Evolutionary conservation across 1,284 basidiomycete genomes (phyloP).

Genomic region (Ganoderma lucidum): DNA sequence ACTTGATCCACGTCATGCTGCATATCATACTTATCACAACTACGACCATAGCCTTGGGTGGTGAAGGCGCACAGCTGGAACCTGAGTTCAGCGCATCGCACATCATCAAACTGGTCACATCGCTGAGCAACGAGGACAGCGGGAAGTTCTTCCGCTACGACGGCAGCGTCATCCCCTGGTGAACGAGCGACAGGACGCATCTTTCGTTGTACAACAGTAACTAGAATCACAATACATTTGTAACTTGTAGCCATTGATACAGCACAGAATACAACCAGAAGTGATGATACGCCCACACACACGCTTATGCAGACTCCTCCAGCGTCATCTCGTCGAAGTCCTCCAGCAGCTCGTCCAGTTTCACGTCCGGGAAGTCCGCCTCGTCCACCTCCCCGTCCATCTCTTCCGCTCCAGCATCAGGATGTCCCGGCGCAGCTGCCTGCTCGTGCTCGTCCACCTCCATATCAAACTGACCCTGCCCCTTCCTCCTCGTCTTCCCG

Average conservation of each 20-base stretch:
- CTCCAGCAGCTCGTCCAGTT: conserved; percentile 90
- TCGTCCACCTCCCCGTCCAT: conserved; percentile 71
- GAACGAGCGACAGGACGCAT: not conserved
- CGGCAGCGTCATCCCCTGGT: conserved; percentile 37
- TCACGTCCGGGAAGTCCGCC: conserved; percentile 89
- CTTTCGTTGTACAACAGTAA: not conserved
- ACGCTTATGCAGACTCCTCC: conserved; percentile 41
- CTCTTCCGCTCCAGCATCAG: conserved; percentile 28
- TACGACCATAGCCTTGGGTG: conserved; percentile 41
- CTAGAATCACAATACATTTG: conserved; percentile 7
- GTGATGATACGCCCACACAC: conserved; percentile 11
- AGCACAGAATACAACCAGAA: not conserved
- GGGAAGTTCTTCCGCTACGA: conserved; percentile 44
- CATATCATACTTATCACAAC: not conserved
- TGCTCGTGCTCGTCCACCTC: conserved; percentile 72
- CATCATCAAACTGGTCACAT: conserved; percentile 38
- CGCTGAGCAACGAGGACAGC: conserved; percentile 36
- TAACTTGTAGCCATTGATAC: conserved; percentile 6
- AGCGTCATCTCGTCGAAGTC: conserved; percentile 90
- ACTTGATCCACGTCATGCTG: not conserved
- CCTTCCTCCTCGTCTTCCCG: conserved; percentile 56
- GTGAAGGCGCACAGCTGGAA: conserved; percentile 41
- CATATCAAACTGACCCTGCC: conserved; percentile 71
- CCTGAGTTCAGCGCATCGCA: conserved; percentile 39
- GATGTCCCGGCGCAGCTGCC: conserved; percentile 40